A percentile compares a stretch with the other conserved stretches of the same genome.
Evolutionary conservation across 2,329 filamentous ascomycete genomes (phyloP).

Genomic region (Orbilia javanica): DNA sequence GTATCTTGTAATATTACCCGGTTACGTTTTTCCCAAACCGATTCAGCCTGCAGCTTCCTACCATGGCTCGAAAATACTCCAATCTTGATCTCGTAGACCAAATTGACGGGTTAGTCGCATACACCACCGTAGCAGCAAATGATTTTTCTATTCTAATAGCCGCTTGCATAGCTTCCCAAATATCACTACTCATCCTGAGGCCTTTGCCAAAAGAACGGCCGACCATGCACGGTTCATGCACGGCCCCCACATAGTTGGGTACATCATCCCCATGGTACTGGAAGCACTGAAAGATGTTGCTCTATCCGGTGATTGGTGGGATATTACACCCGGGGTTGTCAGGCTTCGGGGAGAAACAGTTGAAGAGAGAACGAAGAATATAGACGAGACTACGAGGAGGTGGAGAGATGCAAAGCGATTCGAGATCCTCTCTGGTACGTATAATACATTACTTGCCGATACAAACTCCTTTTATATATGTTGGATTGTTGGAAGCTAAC

Average conservation of each 20-base stretch:
- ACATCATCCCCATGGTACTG: slow-evolving; percentile 66
- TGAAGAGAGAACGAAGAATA: slow-evolving; percentile 72
- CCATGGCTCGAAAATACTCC: slow-evolving; percentile 21
- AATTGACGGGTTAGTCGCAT: slow-evolving; percentile 58
- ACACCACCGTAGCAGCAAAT: not conserved
- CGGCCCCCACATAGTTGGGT: slow-evolving; percentile 60
- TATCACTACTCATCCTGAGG: slow-evolving; percentile 56
- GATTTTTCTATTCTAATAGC: not conserved
- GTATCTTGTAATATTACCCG: no score
- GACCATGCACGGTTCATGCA: slow-evolving; percentile 59
- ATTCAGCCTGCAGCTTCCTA: not conserved
- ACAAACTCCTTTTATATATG: not conserved
- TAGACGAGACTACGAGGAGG: slow-evolving; percentile 72
- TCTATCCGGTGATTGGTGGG: slow-evolving; percentile 77
- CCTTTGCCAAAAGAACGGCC: slow-evolving; percentile 58
- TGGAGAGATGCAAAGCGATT: slow-evolving; percentile 81
- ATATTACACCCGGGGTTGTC: slow-evolving; percentile 50
- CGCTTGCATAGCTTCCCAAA: slow-evolving; percentile 60
- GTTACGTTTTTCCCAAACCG: not conserved
- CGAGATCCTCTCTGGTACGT: slow-evolving; percentile 68
- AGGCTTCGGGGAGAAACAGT: slow-evolving; percentile 67
- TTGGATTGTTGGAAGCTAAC: slow-evolving; percentile 66
- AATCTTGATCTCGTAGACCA: slow-evolving; percentile 61
- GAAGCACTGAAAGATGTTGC: slow-evolving; percentile 82
- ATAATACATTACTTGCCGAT: not conserved